phyloP scores from a whole-genome alignment of 768 basidiomycete genomes.

The Inosperma sp. region DNA sequence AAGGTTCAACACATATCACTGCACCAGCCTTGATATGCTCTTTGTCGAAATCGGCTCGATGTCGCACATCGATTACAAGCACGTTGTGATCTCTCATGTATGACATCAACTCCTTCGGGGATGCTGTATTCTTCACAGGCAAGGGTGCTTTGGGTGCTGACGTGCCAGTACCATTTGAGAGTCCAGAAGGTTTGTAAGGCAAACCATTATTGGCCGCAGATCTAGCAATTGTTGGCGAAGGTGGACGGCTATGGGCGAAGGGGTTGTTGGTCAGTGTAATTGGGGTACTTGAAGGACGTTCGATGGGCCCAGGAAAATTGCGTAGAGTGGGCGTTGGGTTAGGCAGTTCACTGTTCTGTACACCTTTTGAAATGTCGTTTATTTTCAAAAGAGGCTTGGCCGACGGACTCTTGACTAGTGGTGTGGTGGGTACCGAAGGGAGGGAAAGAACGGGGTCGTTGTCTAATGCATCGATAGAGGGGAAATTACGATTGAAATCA shows the following conservation, averaged over 20 bases:
- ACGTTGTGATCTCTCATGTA: conserved; percentile 59
- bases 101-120: conserved; percentile 52
- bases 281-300: conserved; percentile 68
- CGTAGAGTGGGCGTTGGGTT: conserved; percentile 29
- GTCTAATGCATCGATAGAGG: conserved; percentile 73
- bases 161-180: conserved; percentile 35
- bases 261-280: conserved; percentile 50
- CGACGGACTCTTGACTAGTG: conserved; percentile 17
- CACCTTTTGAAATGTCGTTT: conserved; percentile 15
- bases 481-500: conserved; percentile 65
- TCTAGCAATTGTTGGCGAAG: conserved; percentile 44
- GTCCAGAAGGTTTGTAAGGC: conserved; percentile 30
- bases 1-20: conserved; percentile 82
- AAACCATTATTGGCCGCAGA: conserved; percentile 19
- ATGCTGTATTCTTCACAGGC: conserved; percentile 56
- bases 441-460: conserved; percentile 46
- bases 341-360: conserved; percentile 25
- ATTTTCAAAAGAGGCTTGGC: not conserved
- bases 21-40: conserved; percentile 67
- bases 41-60: conserved; percentile 67
- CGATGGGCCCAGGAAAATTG: conserved; percentile 40
- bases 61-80: conserved; percentile 79
- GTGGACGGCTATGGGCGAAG: conserved; percentile 56
- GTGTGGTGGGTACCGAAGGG: conserved; percentile 44
- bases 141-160: conserved; percentile 36